These are phyloP conservation scores for Lathyrus sativus DNA, from an alignment of 306 rosid genomes.

Conservation along the genomic window DNA sequence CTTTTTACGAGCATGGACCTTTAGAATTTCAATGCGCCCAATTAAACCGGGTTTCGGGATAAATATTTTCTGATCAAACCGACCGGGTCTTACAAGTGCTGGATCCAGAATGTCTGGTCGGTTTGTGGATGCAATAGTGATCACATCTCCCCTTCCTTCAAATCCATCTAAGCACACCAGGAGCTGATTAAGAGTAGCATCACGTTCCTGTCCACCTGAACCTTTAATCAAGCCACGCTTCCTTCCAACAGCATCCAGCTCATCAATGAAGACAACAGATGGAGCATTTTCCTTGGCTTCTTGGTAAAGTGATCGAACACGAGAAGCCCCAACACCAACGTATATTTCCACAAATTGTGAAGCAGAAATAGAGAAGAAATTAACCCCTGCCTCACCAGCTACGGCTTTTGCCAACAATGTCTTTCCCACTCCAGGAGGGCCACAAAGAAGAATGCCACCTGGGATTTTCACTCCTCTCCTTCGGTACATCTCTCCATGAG, in stretches of 20 bases:
- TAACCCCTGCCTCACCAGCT: constrained; percentile 98
- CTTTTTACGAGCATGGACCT: constrained; percentile 98
- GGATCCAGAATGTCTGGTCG: constrained; percentile 97
- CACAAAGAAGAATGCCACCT: too few species aligned
- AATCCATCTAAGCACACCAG: constrained; percentile 96
- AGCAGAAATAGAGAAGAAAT: constrained; percentile 98
- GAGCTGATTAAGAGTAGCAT: constrained; percentile 99
- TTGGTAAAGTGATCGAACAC: constrained; percentile 93
- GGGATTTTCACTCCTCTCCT: too few species aligned
- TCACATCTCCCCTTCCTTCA: constrained; percentile 97
- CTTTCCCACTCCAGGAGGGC: too few species aligned
- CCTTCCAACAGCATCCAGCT: constrained; percentile 98
- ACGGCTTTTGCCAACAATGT: too few species aligned
- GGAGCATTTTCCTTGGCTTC: constrained; percentile 97
- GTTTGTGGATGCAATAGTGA: constrained; percentile 95
- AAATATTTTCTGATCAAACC: constrained; percentile 87
- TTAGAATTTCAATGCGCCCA: constrained; percentile 87
- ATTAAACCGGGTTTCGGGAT: constrained; percentile 95
- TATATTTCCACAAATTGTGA: constrained; percentile 96
- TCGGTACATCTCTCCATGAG: too few species aligned
- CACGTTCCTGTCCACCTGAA: constrained; percentile 99
- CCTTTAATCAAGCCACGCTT: constrained; percentile 99
- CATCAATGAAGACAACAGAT: constrained; percentile 97
- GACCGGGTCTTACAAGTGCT: constrained; percentile 95
- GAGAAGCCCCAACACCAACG: constrained; percentile 98